A percentile compares a stretch with the other conserved stretches of the same genome.
phyloP scores from a whole-genome alignment of 805 yeast species.

The Wickerhamiella dianesei region DNA sequence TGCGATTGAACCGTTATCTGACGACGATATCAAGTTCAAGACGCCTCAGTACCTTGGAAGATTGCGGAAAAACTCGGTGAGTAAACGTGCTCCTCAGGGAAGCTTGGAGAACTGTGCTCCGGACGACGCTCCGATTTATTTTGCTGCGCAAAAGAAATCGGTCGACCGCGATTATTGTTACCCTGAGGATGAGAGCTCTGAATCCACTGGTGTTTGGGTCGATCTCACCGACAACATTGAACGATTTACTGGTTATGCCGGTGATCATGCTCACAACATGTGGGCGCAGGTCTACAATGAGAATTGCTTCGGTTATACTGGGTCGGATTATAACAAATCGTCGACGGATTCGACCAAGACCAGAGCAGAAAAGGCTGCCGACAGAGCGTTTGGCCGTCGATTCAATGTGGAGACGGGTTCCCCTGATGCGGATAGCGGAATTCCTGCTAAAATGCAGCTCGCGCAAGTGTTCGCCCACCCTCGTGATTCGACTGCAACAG shows the following conservation, averaged over 20 bases:
- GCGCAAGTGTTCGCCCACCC: constrained; percentile 13
- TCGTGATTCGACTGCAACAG: constrained; percentile 18
- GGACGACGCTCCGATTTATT: constrained; percentile 13
- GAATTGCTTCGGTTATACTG: constrained; percentile 57
- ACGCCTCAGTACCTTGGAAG: constrained; percentile 57
- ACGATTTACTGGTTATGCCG: constrained; percentile 91
- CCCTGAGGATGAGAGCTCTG: constrained; percentile 30
- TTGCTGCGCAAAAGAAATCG: constrained; percentile 3
- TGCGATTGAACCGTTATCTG: constrained; percentile 66
- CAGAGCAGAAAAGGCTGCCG: neutral
- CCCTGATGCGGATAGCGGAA: neutral
- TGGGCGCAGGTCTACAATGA: constrained; percentile 91
- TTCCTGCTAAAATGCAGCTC: constrained; percentile 1
- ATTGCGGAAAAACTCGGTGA: constrained; percentile 28
- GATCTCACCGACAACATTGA: constrained; percentile 84
- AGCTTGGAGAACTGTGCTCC: constrained; percentile 16
- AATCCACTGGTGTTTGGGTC: constrained; percentile 48
- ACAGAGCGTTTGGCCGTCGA: neutral
- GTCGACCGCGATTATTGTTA: constrained; percentile 24
- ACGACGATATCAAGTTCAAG: constrained; percentile 52
- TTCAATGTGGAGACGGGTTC: neutral
- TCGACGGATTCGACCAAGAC: neutral
- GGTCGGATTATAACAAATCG: constrained; percentile 4
- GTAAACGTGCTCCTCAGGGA: constrained; percentile 19
- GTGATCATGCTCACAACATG: constrained; percentile 78